Evolutionary conservation across 306 rosid species (phyloP), one percentile per base, ranked within the genome.

Genomic region (Crataegus laevigata): DNA sequence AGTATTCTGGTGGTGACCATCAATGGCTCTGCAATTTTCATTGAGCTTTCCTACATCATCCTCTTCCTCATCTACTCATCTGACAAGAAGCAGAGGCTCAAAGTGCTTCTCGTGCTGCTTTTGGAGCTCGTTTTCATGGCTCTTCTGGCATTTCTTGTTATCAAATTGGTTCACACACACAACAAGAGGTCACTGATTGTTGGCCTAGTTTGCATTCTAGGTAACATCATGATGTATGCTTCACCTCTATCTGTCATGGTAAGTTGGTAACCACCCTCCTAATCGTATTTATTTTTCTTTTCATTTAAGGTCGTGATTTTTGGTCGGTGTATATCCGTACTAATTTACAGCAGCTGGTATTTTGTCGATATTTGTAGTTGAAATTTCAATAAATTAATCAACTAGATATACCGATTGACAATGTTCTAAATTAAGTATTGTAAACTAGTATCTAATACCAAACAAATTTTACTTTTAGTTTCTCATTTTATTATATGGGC

Each of bases 161-260:
- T 92, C 28, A 79, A 80, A 2, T 32, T 85, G 2, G 77, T 75
- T 36, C 93, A 92, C 40, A 11, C 88, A 4, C 5, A 22, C 68
- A 64, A 40, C 6, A 83, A 72, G 67, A 85, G 98, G 47, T 84
- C 93, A 28, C 26, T 79, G 4, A 22, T 96, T 58, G 98, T 90
- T 12, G 99, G 99, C 68, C 72, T 86, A 58, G 60, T 84, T 2
- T 81, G 90, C 80, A 85, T 89, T 21, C 38, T 88, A 57, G 89
- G 84, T 82, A 96, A 89, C 88, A 81, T 92, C 70, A 85, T 90
- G 96, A 96, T 96, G 98, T 96, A 89, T 54, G 99, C 97, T 69
- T 69, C 99, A 0, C 98, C 99, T 3, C 77, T 96, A 61, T 36
- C 92, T 1, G 68, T 96, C 78, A 96, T 96, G 90, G 98, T 94